Evolutionary conservation across 169 alveolate species (phyloP), one percentile per base, ranked within the genome.

Genomic region (Plasmodium malariae): DNA sequence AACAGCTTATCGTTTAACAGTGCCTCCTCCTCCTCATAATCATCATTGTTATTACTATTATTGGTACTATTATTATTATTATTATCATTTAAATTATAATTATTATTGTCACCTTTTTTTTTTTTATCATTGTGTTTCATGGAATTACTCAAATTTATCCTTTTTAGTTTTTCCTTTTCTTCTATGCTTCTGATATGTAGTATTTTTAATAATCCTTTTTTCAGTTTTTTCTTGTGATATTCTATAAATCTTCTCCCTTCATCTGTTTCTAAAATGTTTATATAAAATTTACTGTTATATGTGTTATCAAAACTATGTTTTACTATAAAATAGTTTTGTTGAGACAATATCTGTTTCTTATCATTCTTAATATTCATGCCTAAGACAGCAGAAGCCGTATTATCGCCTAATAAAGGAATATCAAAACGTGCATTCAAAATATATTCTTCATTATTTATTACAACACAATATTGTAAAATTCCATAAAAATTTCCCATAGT

Each of bases 401-500:
- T 86, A 57, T 86, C 92, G 26, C 92, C 92, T 49, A 86, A 19
- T 28, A 86, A 59, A 40, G 92, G 92, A 32, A 86, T 86, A 37
- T 86, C 92, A 86, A 86, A 86, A 21, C 92, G 69, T 26, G 87
- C 74, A 72, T 86, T 71, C 40, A 86, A 86, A 86, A 86, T 86
- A 57, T 86, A 86, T 32, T 86, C 92, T 26, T 86, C 92, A 49
- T 59, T 71, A 86, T 86, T 86, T 49, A 86, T 70, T 28, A 86
- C 92, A 12, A 86, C 92, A 57, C 92, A 86, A 54, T 86, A 86
- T 86, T 86, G 92, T 45, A 86, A 48, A 55, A 86, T 86, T 17
- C 92, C 92, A 32, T 86, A 86, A 86, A 86, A 86, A 36, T 86
- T 86, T 0, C 92, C 92, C 92, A 86, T 86, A 36, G 92, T 86